Evolutionary conservation across 2,329 filamentous ascomycete genomes (phyloP), one percentile per base, ranked within the genome.

Genomic region (Talaromyces piceae): DNA sequence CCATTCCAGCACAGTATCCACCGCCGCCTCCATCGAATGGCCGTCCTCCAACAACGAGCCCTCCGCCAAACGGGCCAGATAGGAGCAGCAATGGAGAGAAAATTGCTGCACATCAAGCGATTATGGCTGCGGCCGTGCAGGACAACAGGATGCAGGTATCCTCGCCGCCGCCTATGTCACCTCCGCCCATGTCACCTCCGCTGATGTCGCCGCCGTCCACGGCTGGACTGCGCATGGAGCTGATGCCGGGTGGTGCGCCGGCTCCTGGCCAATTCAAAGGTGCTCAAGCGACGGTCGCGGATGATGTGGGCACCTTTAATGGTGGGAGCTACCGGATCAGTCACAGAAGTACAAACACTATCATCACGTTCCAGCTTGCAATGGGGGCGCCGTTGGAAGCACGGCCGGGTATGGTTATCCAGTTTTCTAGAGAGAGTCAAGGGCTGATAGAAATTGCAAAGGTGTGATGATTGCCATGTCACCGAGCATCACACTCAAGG

Each of bases 381-480:
- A 86, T 93, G 67, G 90, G 90, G 2, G 95, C 88, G 61, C 91
- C 91, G 0, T 67, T 98, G 47, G 77, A 75, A 16, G 88, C 83
- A 2, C 93, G 88, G 65, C 90, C 93, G 16, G 87, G 84, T 83
- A 64, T 25, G 30, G 60, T 26, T 23, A 13, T n/a, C 2, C 5
- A 11, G 2, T 4, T 25, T 3, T 13, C 2, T 13, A 16, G 22
- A 44, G 8, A 30, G 28, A 9, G 11, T 25, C 1, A 6, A 5
- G 39, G 12, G 22, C 7, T 33, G n/a, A 26, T 26, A 37, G 18
- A 43, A 7, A 13, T 12, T 9, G 18, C 9, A 16, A 18, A 82
- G 88, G 91, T 12, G 80, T 83, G 51, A 93, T 98, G 90, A 88
- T 98, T 61, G 88, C 88, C 63, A 98, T 97, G 93, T 90, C 88